phyloP scores from a whole-genome alignment of 176 grass and related monocot species.

The Lolium perenne region DNA sequence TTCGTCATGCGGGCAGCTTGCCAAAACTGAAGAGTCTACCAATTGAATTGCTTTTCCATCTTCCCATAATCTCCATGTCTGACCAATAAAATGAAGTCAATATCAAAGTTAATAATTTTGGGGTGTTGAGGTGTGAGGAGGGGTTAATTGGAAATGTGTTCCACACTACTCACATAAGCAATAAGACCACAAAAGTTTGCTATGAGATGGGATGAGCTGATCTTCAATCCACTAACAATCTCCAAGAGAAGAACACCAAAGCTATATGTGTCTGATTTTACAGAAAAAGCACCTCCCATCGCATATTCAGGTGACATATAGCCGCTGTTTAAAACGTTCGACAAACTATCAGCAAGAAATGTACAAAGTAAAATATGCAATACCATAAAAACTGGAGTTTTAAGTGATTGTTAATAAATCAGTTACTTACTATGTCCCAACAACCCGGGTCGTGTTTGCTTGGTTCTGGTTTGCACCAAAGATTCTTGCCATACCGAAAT shows the following conservation, averaged over 20 bases:
- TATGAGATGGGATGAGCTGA: too few relatives aligned
- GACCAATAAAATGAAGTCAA: background rate
- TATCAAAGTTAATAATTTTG: background rate
- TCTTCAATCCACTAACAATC: too few relatives aligned
- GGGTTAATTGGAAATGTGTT: too few relatives aligned
- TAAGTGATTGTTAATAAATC: background rate
- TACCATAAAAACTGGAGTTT: background rate
- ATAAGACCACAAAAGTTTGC: too few relatives aligned
- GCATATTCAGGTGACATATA: too few relatives aligned
- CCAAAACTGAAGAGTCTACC: background rate
- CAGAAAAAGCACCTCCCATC: too few relatives aligned
- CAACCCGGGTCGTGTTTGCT: background rate
- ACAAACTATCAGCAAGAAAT: background rate
- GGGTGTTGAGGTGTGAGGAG: background rate
- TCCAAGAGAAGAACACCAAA: too few relatives aligned
- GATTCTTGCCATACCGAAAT: background rate
- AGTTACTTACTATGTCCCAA: constrained; percentile 15
- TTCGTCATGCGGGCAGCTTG: background rate
- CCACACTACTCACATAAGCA: too few relatives aligned
- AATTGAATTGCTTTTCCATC: background rate
- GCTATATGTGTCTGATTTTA: too few relatives aligned
- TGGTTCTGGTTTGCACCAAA: background rate
- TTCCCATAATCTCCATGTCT: constrained; percentile 9
- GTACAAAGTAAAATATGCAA: background rate
- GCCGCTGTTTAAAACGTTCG: background rate